A percentile compares a stretch with the other conserved stretches of the same genome.
Conservation (phyloP, 306 rosid genomes). For the Leucaena leucocephala region DNA sequence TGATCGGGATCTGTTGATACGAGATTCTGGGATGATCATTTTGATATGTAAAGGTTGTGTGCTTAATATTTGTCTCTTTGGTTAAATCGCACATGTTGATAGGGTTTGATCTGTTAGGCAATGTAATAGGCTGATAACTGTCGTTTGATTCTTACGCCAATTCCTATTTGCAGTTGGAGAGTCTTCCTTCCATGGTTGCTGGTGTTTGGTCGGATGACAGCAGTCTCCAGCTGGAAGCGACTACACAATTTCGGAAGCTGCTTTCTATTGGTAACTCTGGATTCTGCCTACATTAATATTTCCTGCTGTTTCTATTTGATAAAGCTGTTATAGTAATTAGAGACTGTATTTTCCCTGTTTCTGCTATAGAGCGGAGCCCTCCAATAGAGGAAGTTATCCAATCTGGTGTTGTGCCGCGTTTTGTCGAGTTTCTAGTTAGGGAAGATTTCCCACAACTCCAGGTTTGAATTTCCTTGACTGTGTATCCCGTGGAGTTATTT, state of each 20-base stretch:
- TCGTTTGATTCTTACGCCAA: constrained; percentile 22
- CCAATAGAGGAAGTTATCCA: constrained; percentile 95
- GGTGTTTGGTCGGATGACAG: constrained; percentile 76
- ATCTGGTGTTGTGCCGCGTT: constrained; percentile 89
- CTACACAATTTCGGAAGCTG: constrained; percentile 87
- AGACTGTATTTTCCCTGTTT: background rate
- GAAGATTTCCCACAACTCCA: constrained; percentile 92
- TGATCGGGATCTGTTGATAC: constrained; percentile 24
- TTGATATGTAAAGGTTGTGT: background rate
- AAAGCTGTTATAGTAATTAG: background rate
- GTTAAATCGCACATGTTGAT: constrained; percentile 5
- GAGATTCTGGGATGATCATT: constrained; percentile 24
- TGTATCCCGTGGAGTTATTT: constrained; percentile 12
- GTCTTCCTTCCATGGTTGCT: constrained; percentile 84
- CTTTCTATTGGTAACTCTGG: constrained; percentile 71
- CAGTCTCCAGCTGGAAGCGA: constrained; percentile 73
- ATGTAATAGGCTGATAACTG: background rate
- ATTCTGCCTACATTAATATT: background rate
- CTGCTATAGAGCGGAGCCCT: constrained; percentile 72
- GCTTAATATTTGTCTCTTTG: background rate
- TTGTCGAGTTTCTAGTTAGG: constrained; percentile 79
- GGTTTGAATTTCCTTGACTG: constrained; percentile 59
- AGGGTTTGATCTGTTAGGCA: constrained; percentile 6
- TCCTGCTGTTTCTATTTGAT: constrained; percentile 14
- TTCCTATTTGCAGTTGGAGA: constrained; percentile 63